phyloP scores from a whole-genome alignment of 345 rosid species.

The Corymbia maculata region DNA sequence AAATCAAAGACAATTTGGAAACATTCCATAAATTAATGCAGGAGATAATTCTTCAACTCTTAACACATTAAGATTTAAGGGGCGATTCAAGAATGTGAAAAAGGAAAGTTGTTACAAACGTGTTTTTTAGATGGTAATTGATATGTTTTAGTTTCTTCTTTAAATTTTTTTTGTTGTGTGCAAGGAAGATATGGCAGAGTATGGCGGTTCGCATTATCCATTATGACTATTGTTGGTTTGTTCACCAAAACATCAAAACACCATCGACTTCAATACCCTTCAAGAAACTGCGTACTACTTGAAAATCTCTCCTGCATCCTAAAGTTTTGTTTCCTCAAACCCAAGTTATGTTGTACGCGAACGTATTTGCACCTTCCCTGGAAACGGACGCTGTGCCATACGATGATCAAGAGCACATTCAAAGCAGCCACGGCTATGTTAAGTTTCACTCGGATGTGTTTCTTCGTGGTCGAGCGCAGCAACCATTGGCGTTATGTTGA shows the following conservation, averaged over 20 bases:
- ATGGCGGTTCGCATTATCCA: not conserved
- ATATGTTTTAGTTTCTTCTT: not conserved
- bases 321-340: not conserved
- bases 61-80: not conserved
- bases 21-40: not conserved
- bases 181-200: not conserved
- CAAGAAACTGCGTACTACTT: not conserved
- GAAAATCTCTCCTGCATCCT: not conserved
- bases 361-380: not conserved
- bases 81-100: not conserved
- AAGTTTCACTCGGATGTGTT: not conserved
- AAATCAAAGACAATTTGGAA: not conserved
- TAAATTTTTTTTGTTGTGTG: not conserved
- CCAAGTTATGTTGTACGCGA: not conserved
- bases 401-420: not conserved
- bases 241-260: not conserved
- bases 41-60: not conserved
- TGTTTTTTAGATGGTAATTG: not conserved
- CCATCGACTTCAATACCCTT: not conserved
- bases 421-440: not conserved
- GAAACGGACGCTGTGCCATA: not conserved
- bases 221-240: not conserved
- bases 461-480: not conserved
- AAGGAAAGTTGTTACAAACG: not conserved
- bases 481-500: not conserved